Evolutionary conservation across 768 basidiomycete genomes (phyloP), one percentile per base, ranked within the genome.

Genomic region (Austroboletus eburneus): DNA sequence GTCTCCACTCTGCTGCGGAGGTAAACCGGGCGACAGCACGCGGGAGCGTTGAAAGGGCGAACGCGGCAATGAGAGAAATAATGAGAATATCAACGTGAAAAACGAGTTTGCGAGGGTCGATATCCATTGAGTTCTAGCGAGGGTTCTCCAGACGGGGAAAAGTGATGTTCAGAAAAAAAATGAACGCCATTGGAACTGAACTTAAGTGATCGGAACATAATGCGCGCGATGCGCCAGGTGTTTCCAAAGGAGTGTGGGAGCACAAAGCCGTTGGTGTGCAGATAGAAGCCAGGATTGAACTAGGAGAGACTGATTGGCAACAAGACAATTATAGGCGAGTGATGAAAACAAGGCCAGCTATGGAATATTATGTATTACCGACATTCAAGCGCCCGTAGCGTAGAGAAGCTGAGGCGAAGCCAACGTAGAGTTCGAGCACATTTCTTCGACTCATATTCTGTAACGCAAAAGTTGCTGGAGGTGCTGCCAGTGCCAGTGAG

Each of bases 1-100:
- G 70, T 24, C 61, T 59, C 82, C 81, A 82, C 49, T 81, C 80
- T 25, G 71, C 69, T 35, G 66, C 55, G 29, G 68, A 70, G 51
- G 77, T 77, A 46, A 82, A 70, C 32, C 83, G 76, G 23, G 75
- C 77, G 24, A 78, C 46, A 10, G 68, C 69, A 43, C 77, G 74
- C 10, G 81, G 82, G 9, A 82, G 59, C 3, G 72, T 68, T 42
- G 72, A 59, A 22, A 80, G 58, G 30, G 73, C 65, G 36, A 76
- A 64, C 16, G 71, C 44, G 1, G 62, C 67, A 27, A 72, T 59
- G 40, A 76, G 48, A 20, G 70, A 68, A 39, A 75, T 50, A 39
- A 82, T 58, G 54, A 80, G 64, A 44, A 83, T 63, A 60, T 76
- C 59, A 30, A 77, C 56, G 52, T 77, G 69, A 51, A 65, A 52